Evolutionary conservation across 1,139 yeast species (phyloP).

Genomic region (Zygoascus meyerae): DNA sequence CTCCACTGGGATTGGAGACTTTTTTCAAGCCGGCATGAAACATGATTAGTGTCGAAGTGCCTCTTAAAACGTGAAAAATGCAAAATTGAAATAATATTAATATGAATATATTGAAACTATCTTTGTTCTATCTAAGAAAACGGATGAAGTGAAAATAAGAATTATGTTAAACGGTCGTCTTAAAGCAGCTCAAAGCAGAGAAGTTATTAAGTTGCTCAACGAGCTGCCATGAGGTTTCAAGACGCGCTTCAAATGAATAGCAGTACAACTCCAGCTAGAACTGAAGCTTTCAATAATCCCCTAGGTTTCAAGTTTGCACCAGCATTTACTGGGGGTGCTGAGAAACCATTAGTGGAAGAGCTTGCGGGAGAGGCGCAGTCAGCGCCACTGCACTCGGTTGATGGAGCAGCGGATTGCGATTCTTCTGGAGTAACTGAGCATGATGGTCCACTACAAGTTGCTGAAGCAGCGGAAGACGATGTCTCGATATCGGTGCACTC

Average conservation of each 20-base stretch:
- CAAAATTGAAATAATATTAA: too few species aligned
- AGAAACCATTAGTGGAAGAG: neutral
- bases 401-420: slow-evolving; percentile 8
- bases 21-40: slow-evolving; percentile 3
- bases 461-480: neutral
- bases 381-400: slow-evolving; percentile 11
- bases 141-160: neutral
- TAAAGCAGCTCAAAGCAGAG: neutral
- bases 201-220: neutral
- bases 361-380: slow-evolving; percentile 8
- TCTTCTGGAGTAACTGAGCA: slow-evolving; percentile 12
- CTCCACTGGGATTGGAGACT: neutral
- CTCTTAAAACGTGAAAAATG: too few species aligned
- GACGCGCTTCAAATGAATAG: neutral
- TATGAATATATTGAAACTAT: slow-evolving; percentile 1
- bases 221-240: neutral
- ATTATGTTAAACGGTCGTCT: neutral
- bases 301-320: neutral
- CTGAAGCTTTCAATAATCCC: neutral
- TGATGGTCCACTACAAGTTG: slow-evolving; percentile 5
- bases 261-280: slow-evolving; percentile 2
- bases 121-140: neutral
- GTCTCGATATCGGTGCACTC: slow-evolving; percentile 8
- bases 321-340: neutral
- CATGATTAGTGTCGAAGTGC: neutral